These are phyloP conservation scores for Annulohypoxylon truncatum DNA, from an alignment of 2,329 filamentous ascomycete genomes.

Conservation along the genomic window DNA sequence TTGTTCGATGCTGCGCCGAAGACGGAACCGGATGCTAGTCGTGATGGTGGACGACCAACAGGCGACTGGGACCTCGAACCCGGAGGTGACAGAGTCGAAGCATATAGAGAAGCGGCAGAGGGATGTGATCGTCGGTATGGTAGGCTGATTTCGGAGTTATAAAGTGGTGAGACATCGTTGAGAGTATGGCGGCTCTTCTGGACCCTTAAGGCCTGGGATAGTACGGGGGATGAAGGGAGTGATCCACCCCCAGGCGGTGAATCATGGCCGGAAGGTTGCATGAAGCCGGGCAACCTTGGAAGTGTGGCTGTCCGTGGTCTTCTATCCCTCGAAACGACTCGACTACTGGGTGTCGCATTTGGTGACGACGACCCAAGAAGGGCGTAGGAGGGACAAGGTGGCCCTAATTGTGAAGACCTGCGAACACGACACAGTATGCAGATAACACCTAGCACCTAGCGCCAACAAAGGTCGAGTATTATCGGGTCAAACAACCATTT, in stretches of 20 bases:
- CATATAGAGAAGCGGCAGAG: conserved; percentile 70
- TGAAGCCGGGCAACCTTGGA: conserved; percentile 34
- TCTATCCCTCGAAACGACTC: conserved; percentile 23
- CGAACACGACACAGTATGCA: not conserved
- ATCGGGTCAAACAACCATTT: not conserved
- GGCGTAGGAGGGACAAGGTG: not conserved
- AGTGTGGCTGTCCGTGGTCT: conserved; percentile 14
- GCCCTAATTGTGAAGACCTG: not conserved
- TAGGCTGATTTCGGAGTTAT: conserved; percentile 65
- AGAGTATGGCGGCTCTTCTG: conserved; percentile 72
- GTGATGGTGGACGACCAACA: conserved; percentile 68
- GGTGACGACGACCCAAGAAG: conserved; percentile 19
- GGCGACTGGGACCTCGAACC: conserved; percentile 77
- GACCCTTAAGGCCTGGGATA: conserved; percentile 68
- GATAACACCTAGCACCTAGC: not conserved
- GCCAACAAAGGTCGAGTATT: not conserved
- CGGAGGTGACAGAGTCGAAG: conserved; percentile 74
- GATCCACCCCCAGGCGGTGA: conserved; percentile 74
- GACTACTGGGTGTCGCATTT: conserved; percentile 29
- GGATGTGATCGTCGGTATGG: conserved; percentile 67
- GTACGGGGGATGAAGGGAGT: conserved; percentile 76
- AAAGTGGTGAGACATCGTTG: conserved; percentile 56
- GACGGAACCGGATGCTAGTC: conserved; percentile 67
- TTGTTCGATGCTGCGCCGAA: conserved; percentile 61
- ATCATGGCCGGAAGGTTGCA: conserved; percentile 48